Conservation (phyloP, 169 alveolate species). For the Plasmodium vivax region DNA sequence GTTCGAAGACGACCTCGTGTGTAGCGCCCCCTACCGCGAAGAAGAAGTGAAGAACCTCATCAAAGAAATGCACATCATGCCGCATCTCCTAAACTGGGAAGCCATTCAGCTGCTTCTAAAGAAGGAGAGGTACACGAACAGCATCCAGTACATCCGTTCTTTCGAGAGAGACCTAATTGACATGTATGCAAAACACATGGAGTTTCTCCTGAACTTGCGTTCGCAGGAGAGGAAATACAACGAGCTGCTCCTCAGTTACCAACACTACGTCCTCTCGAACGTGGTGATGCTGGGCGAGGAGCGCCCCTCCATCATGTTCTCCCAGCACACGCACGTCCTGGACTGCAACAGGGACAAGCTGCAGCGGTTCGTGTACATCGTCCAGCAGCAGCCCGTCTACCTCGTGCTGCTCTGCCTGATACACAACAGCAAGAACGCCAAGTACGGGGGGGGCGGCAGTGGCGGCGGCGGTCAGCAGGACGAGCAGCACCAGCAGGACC, state of each 20-base stretch:
- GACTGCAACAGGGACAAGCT: slow-evolving; percentile 22
- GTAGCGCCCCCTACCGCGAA: slow-evolving; percentile 8
- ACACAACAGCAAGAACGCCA: slow-evolving; percentile 38
- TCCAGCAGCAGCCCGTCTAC: slow-evolving; percentile 81
- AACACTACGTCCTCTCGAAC: slow-evolving; percentile 35
- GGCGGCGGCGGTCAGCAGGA: not conserved
- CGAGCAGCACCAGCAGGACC: not conserved
- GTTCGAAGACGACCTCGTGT: slow-evolving; percentile 25
- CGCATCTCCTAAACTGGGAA: slow-evolving; percentile 78
- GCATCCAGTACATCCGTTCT: slow-evolving; percentile 74
- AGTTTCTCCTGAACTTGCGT: slow-evolving; percentile 75
- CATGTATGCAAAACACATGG: slow-evolving; percentile 78
- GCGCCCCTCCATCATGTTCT: slow-evolving; percentile 26
- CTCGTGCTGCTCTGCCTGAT: slow-evolving; percentile 47
- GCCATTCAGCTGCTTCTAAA: slow-evolving; percentile 77
- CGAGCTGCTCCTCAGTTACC: slow-evolving; percentile 72
- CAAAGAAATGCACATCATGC: slow-evolving; percentile 19
- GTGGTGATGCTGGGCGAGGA: slow-evolving; percentile 8
- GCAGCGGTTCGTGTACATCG: slow-evolving; percentile 47
- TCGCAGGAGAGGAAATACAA: slow-evolving; percentile 41
- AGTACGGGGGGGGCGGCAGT: not conserved
- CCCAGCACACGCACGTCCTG: not conserved
- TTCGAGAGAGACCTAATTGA: slow-evolving; percentile 81
- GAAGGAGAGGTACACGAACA: slow-evolving; percentile 78
- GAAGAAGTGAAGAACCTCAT: slow-evolving; percentile 60